A percentile compares a stretch with the other conserved stretches of the same genome.
Evolutionary conservation across 2,329 filamentous ascomycete species (phyloP).

Genomic region (Colletotrichum orbiculare): DNA sequence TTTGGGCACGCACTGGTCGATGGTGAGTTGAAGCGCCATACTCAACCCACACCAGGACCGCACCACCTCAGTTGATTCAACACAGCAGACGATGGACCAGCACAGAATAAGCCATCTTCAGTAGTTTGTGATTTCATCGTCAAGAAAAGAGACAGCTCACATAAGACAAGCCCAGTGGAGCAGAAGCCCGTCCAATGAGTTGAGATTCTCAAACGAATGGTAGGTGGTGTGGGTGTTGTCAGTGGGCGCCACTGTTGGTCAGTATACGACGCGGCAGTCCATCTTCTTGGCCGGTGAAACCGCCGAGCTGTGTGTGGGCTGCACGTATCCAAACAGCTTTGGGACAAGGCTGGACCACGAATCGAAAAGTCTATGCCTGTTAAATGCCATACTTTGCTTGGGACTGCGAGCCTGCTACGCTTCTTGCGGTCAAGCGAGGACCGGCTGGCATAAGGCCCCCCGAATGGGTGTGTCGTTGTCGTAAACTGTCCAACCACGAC

Average conservation of each 20-base stretch:
- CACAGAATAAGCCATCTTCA: constrained; percentile 6
- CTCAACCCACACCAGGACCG: constrained; percentile 16
- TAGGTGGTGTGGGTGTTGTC: constrained; percentile 2
- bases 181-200: constrained; percentile 1
- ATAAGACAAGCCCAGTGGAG: constrained; percentile 21
- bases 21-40: background rate
- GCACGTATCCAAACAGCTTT: constrained; percentile 29
- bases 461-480: constrained; percentile 36
- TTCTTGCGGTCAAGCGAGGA: constrained; percentile 22
- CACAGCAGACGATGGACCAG: constrained; percentile 3
- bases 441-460: constrained; percentile 17
- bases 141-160: constrained; percentile 30
- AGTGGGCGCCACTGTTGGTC: constrained; percentile 32
- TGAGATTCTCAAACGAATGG: constrained; percentile 7
- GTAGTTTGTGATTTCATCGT: background rate
- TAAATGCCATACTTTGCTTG: constrained; percentile 20
- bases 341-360: constrained; percentile 26
- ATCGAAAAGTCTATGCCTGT: no score
- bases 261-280: constrained; percentile 29
- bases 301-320: constrained; percentile 21
- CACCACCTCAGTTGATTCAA: constrained; percentile 11
- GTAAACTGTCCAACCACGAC: constrained; percentile 57
- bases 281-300: constrained; percentile 39
- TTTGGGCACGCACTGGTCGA: no score
- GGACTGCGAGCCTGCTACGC: constrained; percentile 12